phyloP scores from a whole-genome alignment of 441 rosid species.

The Capsella rubella region DNA sequence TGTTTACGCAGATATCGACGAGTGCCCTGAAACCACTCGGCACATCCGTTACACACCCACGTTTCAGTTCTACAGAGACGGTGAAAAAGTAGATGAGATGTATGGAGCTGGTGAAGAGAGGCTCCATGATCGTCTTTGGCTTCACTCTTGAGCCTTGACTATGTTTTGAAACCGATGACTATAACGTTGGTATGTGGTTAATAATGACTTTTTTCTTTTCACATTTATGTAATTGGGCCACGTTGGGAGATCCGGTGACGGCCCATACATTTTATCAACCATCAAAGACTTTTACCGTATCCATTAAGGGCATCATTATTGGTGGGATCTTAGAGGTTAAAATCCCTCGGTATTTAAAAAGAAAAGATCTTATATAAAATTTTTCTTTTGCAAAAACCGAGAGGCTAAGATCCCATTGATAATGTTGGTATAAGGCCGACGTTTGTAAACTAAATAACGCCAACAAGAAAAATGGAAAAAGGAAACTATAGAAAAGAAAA shows the following conservation, averaged over 20 bases:
- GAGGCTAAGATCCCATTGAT: no score
- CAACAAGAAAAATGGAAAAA: background rate
- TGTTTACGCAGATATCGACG: slow-evolving; percentile 91
- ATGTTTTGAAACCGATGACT: no score
- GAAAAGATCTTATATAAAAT: no score
- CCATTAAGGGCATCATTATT: no score
- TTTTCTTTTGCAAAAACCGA: no score
- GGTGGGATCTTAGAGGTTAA: no score
- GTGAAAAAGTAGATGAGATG: slow-evolving; percentile 95
- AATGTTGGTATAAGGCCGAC: no score
- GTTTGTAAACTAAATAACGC: background rate
- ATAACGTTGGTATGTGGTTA: background rate
- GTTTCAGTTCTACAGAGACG: slow-evolving; percentile 86
- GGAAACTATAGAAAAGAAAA: background rate
- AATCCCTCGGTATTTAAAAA: no score
- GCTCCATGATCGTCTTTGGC: slow-evolving; percentile 92
- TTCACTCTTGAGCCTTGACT: slow-evolving; percentile 68
- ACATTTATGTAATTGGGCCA: background rate
- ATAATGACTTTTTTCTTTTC: background rate
- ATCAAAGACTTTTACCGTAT: background rate
- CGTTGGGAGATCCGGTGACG: background rate
- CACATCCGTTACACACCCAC: slow-evolving; percentile 93
- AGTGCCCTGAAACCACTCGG: slow-evolving; percentile 90
- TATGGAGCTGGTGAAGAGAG: slow-evolving; percentile 91
- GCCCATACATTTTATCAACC: no score